Conservation (phyloP, 2,329 filamentous ascomycete genomes). For the Myriosclerotinia scirpicola region DNA sequence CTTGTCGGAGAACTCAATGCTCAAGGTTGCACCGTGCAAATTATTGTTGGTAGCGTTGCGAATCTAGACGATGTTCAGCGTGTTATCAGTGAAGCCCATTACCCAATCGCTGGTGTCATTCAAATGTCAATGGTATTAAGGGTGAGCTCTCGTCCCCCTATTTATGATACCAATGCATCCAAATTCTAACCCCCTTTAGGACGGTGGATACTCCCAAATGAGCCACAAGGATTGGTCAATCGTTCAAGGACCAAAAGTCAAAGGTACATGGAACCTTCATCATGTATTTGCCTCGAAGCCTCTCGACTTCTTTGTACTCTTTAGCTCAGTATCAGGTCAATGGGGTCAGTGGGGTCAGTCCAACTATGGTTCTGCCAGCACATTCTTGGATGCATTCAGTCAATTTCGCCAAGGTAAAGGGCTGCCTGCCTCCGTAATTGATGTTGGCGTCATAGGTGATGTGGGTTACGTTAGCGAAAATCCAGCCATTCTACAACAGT, state of each 20-base stretch:
- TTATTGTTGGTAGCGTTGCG: constrained; percentile 8
- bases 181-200: not conserved
- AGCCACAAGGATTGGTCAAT: not conserved
- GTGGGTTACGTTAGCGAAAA: not conserved
- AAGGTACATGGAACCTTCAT: constrained; percentile 56
- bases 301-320: constrained; percentile 44
- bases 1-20: constrained; percentile 19
- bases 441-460: constrained; percentile 1
- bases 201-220: not conserved
- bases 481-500: not conserved
- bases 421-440: not conserved
- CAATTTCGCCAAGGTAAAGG: not conserved
- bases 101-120: constrained; percentile 27
- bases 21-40: not conserved
- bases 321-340: constrained; percentile 41
- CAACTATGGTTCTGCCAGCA: constrained; percentile 26
- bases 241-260: constrained; percentile 48
- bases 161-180: not conserved
- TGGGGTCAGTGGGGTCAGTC: constrained; percentile 32
- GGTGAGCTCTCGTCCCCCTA: not conserved
- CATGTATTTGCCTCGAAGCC: constrained; percentile 20
- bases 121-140: constrained; percentile 31
- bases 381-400: constrained; percentile 14
- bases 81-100: constrained; percentile 8
- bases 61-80: not conserved